A percentile compares a stretch with the other conserved stretches of the same genome.
phyloP scores from a whole-genome alignment of 2,329 filamentous ascomycete species.

The Fusarium ambrosium region DNA sequence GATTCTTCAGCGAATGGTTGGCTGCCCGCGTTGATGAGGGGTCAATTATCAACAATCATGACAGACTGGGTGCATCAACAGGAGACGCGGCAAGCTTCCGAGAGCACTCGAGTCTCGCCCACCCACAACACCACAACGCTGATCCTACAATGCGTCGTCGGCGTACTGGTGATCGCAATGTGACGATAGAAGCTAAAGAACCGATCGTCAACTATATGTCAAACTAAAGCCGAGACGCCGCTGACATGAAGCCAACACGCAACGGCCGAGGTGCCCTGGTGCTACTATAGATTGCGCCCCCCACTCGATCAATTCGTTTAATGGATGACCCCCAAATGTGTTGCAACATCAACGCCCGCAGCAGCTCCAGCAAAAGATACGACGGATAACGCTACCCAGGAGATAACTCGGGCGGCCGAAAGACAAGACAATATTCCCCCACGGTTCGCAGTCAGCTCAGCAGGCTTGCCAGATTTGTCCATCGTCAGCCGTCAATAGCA shows the following conservation, averaged over 20 bases:
- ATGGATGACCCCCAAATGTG: conserved; percentile 21
- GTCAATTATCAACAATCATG: not conserved
- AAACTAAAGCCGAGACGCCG: not conserved
- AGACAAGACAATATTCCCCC: conserved; percentile 33
- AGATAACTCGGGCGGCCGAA: conserved; percentile 40
- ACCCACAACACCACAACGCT: conserved; percentile 26
- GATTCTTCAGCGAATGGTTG: conserved; percentile 15
- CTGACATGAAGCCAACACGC: not conserved
- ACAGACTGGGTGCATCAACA: not conserved
- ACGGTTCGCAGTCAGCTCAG: conserved; percentile 37
- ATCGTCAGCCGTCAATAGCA: conserved; percentile 23
- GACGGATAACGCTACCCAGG: conserved; percentile 25
- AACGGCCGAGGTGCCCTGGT: not conserved
- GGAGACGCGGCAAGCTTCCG: conserved; percentile 6
- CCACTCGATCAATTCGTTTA: conserved; percentile 13
- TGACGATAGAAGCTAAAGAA: conserved; percentile 4
- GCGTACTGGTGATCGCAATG: conserved; percentile 19
- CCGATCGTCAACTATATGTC: not conserved
- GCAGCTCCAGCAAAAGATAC: conserved; percentile 36
- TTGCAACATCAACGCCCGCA: conserved; percentile 42
- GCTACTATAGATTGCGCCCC: conserved; percentile 6
- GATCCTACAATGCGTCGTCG: conserved; percentile 29
- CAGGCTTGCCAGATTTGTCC: conserved; percentile 25
- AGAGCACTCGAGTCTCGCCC: conserved; percentile 10
- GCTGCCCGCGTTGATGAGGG: conserved; percentile 2